Evolutionary conservation across 345 rosid species (phyloP).

Genomic region (Diplotaxis tenuifolia): DNA sequence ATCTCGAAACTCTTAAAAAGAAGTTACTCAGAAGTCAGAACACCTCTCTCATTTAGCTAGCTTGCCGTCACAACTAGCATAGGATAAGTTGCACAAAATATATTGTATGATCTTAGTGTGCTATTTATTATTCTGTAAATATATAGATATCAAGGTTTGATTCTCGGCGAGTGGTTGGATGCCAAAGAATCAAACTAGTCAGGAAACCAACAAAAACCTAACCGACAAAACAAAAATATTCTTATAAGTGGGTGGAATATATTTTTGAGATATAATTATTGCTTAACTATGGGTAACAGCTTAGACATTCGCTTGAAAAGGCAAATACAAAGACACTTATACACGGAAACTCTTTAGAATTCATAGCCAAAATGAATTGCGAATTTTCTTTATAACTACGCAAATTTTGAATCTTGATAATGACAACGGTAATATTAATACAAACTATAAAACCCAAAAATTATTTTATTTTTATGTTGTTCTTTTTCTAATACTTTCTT

Average conservation of each 20-base stretch:
- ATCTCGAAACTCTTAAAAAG: neutral
- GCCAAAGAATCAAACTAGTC: conserved; percentile 36
- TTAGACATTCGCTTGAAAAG: conserved; percentile 22
- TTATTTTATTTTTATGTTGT: neutral
- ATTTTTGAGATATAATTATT: conserved; percentile 11
- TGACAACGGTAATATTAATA: neutral
- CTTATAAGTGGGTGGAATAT: conserved; percentile 28
- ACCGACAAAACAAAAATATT: conserved; percentile 36
- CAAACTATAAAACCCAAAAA: neutral
- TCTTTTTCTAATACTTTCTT: neutral
- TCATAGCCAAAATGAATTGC: neutral
- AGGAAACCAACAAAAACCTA: conserved; percentile 41
- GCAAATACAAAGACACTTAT: neutral
- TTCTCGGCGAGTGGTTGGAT: conserved; percentile 29
- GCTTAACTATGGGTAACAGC: conserved; percentile 32
- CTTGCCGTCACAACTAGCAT: neutral
- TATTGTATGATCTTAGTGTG: conserved; percentile 23
- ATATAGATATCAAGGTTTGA: conserved; percentile 21
- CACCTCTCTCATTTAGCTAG: neutral
- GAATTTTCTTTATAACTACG: neutral
- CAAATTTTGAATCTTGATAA: neutral
- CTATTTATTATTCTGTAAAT: conserved; percentile 18
- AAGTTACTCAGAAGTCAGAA: neutral
- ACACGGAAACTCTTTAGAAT: neutral
- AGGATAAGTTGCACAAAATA: neutral